Evolutionary conservation across 176 grass and related monocot species (phyloP), one percentile per base, ranked within the genome.

Genomic region (Bromus sterilis): DNA sequence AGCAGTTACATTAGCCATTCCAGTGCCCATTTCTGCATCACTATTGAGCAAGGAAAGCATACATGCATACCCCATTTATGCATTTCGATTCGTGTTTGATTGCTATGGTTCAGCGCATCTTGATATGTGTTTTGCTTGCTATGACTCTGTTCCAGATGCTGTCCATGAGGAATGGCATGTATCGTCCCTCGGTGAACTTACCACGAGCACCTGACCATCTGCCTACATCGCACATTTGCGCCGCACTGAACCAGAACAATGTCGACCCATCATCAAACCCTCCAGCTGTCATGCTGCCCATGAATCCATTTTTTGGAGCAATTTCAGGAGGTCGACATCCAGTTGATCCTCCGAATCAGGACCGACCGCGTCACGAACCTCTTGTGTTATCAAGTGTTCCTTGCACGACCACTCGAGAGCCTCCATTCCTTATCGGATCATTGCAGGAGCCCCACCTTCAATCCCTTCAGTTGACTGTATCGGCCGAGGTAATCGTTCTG

Each of bases 151-250:
- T 39, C 37, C 87, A 94, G 92, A 94, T 98, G 88, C 32, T 98
- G 41, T 94, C 95, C 14, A 89, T 89, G 90, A 92, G 92, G 77
- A 94, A 98, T 71, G 92, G 95, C 53, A 25, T 98, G 58, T 89
- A 89, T 75, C 76, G 90, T 12, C 83, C 91, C 41, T 84, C 90
- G 49, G 68, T 81, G 79, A 94, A 87, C 80, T 53, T 94, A 35
- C 78, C 83, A 14, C 83, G 80, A 67, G 87, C 74, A 63, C 59
- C 89, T 49, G 60, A 82, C 7, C 65, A 83, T 86, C 66, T 94
- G 16, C 71, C 86, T 57, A 43, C 86, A 7, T 76, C 75, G 21
- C 85, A 91, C 53, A 80, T 92, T 87, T 73, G 81, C 32, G 75
- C 77, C 0, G 33, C 74, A 13, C 33, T 89, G 16, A 61, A 80